phyloP scores from a whole-genome alignment of 495 filamentous ascomycete genomes.

The Penicillium cataractarum region DNA sequence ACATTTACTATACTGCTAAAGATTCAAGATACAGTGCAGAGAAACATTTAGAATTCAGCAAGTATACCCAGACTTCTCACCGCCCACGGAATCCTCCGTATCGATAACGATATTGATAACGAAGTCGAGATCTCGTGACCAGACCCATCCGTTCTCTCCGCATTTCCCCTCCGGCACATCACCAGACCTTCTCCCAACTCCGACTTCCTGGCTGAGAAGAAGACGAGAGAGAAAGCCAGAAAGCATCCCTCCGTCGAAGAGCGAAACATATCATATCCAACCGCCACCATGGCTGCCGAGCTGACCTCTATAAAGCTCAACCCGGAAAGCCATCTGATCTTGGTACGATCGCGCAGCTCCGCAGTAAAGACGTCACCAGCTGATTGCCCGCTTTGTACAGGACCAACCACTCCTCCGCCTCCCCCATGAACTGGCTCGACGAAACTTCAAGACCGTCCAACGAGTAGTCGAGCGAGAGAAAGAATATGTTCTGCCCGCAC shows the following conservation, averaged over 20 bases:
- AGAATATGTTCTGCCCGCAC: slow-evolving; percentile 65
- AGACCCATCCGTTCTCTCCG: slow-evolving; percentile 24
- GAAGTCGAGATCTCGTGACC: slow-evolving; percentile 18
- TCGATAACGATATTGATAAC: background rate
- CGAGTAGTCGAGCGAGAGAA: slow-evolving; percentile 79
- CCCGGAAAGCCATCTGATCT: slow-evolving; percentile 70
- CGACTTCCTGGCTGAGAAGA: background rate
- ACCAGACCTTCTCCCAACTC: slow-evolving; percentile 18
- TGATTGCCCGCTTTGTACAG: slow-evolving; percentile 47
- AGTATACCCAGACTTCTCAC: too few relatives aligned
- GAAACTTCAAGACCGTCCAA: slow-evolving; percentile 90
- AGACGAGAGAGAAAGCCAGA: background rate
- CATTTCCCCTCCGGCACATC: slow-evolving; percentile 26
- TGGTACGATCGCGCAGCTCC: slow-evolving; percentile 50
- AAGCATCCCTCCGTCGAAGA: background rate
- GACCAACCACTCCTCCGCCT: slow-evolving; percentile 94
- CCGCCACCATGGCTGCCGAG: slow-evolving; percentile 49
- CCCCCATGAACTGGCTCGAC: slow-evolving; percentile 85
- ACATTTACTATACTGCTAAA: background rate
- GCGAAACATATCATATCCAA: background rate
- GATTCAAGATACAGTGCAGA: background rate
- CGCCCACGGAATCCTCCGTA: background rate
- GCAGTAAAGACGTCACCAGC: slow-evolving; percentile 16
- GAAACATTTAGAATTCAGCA: too few relatives aligned
- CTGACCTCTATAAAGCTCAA: slow-evolving; percentile 70